phyloP scores from a whole-genome alignment of 2,329 filamentous ascomycete species.

The Microcyclospora pomicola region DNA sequence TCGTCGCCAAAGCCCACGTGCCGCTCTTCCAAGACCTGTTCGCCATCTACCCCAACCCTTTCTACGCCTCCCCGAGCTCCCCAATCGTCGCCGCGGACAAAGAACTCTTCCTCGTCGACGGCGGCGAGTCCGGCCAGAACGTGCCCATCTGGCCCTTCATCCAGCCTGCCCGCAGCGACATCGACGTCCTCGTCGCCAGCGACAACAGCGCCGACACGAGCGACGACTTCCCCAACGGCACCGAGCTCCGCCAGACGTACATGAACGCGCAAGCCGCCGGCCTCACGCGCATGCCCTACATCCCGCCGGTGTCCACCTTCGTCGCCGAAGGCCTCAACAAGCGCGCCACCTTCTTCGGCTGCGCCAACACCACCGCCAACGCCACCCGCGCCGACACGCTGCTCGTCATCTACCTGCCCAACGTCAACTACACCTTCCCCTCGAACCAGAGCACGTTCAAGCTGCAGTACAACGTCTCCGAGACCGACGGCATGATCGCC shows the following conservation, averaged over 20 bases:
- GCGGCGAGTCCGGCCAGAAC: conserved; percentile 38
- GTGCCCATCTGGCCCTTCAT: conserved; percentile 40
- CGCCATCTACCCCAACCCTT: conserved; percentile 49
- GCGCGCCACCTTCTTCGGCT: conserved; percentile 51
- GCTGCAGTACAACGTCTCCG: conserved; percentile 23
- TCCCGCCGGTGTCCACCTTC: conserved; percentile 44
- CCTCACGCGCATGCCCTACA: conserved; percentile 43
- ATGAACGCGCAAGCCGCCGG: conserved; percentile 37
- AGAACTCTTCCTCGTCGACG: conserved; percentile 37
- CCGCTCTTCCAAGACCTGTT: conserved; percentile 26
- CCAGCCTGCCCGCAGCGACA: conserved; percentile 32
- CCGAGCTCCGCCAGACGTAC: conserved; percentile 45
- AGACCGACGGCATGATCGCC: conserved; percentile 27
- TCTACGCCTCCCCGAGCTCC: conserved; percentile 37
- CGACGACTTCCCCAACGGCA: conserved; percentile 47
- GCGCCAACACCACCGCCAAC: conserved; percentile 26
- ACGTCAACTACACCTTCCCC: conserved; percentile 25
- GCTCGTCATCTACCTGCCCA: conserved; percentile 33
- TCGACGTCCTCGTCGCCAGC: conserved; percentile 52
- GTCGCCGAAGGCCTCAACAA: conserved; percentile 45
- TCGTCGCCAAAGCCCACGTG: conserved; percentile 19
- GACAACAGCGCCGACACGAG: conserved; percentile 51
- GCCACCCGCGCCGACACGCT: conserved; percentile 11
- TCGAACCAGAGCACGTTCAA: conserved; percentile 22
- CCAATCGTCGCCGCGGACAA: conserved; percentile 23